These are phyloP conservation scores for Blastomyces gilchristii DNA, from an alignment of 2,329 filamentous ascomycete genomes.

Conservation along the genomic window DNA sequence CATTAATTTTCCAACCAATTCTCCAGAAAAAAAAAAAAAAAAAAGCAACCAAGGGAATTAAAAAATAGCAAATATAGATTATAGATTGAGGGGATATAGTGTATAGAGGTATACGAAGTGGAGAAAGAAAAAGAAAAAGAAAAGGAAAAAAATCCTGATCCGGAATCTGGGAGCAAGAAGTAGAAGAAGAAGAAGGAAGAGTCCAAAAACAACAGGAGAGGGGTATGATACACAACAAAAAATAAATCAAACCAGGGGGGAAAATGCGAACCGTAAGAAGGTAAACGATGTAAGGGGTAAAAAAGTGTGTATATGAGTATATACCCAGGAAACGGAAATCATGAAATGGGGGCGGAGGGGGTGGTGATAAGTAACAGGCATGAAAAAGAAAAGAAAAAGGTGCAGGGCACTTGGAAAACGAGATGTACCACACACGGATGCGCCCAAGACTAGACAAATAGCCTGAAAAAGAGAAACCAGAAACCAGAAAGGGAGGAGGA, in stretches of 20 bases:
- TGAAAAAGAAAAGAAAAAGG: background rate
- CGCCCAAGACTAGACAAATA: too few species aligned
- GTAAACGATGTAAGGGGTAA: background rate
- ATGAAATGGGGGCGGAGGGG: conserved; percentile 1
- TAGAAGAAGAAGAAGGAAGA: background rate
- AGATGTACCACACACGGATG: too few species aligned
- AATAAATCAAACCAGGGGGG: background rate
- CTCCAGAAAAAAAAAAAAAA: too few species aligned
- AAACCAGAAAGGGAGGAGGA: too few species aligned
- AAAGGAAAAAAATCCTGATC: background rate
- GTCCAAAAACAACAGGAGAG: background rate
- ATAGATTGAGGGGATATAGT: background rate
- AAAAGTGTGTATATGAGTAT: background rate
- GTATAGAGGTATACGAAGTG: background rate
- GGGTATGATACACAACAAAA: background rate
- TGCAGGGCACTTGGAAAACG: background rate
- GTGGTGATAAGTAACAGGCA: background rate
- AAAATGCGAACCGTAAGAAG: background rate
- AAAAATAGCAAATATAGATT: background rate
- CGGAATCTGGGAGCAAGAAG: background rate
- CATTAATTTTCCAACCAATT: too few species aligned
- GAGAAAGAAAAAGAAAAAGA: too few species aligned
- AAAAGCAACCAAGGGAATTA: background rate
- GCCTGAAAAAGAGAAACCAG: too few species aligned
- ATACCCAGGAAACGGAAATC: background rate